These are phyloP conservation scores for Stachybotrys chartarum DNA, from an alignment of 2,329 filamentous ascomycete genomes.

Conservation along the genomic window DNA sequence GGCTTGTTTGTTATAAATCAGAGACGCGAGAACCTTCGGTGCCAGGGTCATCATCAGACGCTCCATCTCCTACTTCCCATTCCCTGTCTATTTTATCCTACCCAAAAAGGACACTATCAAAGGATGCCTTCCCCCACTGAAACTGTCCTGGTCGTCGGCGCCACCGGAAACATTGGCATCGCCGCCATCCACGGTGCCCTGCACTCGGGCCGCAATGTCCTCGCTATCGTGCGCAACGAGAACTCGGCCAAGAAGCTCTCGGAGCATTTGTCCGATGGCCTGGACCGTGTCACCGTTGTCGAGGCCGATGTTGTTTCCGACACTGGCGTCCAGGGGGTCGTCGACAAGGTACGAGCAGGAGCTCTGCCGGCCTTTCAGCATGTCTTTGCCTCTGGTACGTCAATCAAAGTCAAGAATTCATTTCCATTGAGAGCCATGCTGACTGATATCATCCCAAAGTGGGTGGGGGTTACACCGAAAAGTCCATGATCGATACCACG, in stretches of 20 bases:
- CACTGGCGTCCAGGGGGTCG: constrained; percentile 20
- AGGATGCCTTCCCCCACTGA: no score
- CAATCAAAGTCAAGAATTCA: no score
- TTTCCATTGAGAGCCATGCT: background rate
- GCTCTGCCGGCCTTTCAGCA: constrained; percentile 29
- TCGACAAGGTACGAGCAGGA: constrained; percentile 25
- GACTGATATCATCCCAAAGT: no score
- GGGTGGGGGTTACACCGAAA: no score
- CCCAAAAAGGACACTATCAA: no score
- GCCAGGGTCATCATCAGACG: no score
- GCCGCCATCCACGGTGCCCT: constrained; percentile 22
- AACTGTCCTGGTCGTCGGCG: constrained; percentile 28
- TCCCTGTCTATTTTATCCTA: no score
- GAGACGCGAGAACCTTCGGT: no score
- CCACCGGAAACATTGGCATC: constrained; percentile 30
- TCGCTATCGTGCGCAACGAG: constrained; percentile 29
- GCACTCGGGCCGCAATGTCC: constrained; percentile 18
- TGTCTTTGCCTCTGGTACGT: constrained; percentile 23
- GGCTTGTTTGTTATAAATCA: no score
- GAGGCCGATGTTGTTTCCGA: constrained; percentile 24
- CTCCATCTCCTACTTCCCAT: no score
- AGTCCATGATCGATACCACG: no score
- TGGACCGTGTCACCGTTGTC: constrained; percentile 22
- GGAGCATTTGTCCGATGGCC: constrained; percentile 15
- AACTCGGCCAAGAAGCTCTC: constrained; percentile 24